Evolutionary conservation across 2,329 filamentous ascomycete genomes (phyloP), one percentile per base, ranked within the genome.

Genomic region (Gnomoniopsis sp.): DNA sequence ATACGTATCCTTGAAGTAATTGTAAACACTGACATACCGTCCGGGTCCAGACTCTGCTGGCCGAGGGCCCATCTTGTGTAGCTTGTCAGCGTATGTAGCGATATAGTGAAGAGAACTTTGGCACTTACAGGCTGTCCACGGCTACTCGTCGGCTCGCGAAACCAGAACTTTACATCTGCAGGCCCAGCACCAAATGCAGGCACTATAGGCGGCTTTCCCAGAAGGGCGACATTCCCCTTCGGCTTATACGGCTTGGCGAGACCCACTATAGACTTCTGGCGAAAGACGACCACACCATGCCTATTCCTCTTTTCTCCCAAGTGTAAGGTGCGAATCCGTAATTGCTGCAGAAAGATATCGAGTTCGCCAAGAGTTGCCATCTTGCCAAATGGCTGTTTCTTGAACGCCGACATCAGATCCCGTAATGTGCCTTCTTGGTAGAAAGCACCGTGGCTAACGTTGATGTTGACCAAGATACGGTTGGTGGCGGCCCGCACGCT

Each of bases 81-180:
- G 12, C 19, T n/a, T 44, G 22, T n/a, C 46, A 43, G 4, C 38
- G n/a, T 21, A n/a, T n/a, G 49, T 49, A 2, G 30, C 30, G 43
- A 57, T 3, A 43, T 15, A 1, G 57, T 14, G 11, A 38, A 64
- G 0, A 62, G 57, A 52, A 43, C 26, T 30, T 4, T 30, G 8
- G 8, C 8, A 30, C 26, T 30, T 30, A 30, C 26, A 30, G 8
- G 26, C 26, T 8, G 26, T 30, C 8, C 8, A 8, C 4, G 26
- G 26, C 26, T 30, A 30, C 26, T 51, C 10, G 44, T 7, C 19
- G 6, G 19, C 4, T 74, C 70, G 1, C 41, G 44, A 6, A 81
- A 61, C 72, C 77, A 86, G 65, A 88, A 88, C 38, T 77, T 65
- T 2, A 88, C 84, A 0, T 79, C 71, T 12, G 74, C 74, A 0